These are phyloP conservation scores for Trichoderma virens DNA, from an alignment of 495 filamentous ascomycete species.

Conservation along the genomic window DNA sequence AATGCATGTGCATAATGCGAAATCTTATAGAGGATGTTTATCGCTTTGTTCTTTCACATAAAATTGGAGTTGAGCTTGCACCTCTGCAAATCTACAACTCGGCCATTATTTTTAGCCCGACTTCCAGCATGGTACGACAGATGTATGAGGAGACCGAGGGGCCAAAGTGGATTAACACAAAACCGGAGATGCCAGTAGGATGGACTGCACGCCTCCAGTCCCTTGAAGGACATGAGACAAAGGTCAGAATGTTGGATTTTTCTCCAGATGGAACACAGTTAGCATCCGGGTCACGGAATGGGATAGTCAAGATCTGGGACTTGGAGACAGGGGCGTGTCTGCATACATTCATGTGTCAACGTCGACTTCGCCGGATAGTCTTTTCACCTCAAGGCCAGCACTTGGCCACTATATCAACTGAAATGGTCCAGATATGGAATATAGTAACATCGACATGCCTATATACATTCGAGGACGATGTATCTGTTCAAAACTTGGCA, in stretches of 20 bases:
- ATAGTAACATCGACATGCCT: not conserved
- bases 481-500: not conserved
- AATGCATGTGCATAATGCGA: not conserved
- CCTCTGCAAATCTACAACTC: slow-evolving; percentile 18
- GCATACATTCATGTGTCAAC: not conserved
- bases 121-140: not conserved
- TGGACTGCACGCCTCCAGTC: slow-evolving; percentile 14
- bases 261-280: not conserved
- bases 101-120: slow-evolving; percentile 17
- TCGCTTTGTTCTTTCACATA: slow-evolving; percentile 12
- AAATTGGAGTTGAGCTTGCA: slow-evolving; percentile 11
- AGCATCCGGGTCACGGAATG: not conserved
- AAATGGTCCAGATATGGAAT: slow-evolving; percentile 8
- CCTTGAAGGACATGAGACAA: slow-evolving; percentile 11
- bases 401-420: slow-evolving; percentile 13
- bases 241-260: not conserved
- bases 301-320: slow-evolving; percentile 12
- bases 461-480: not conserved
- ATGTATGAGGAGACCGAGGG: slow-evolving; percentile 7
- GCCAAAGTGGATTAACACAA: slow-evolving; percentile 1
- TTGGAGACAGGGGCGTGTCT: not conserved
- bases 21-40: slow-evolving; percentile 10
- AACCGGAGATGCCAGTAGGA: not conserved
- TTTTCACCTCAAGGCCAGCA: slow-evolving; percentile 16
- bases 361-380: slow-evolving; percentile 5